These are phyloP conservation scores for Tilletia caries DNA, from an alignment of 1,284 basidiomycete genomes.

Conservation along the genomic window DNA sequence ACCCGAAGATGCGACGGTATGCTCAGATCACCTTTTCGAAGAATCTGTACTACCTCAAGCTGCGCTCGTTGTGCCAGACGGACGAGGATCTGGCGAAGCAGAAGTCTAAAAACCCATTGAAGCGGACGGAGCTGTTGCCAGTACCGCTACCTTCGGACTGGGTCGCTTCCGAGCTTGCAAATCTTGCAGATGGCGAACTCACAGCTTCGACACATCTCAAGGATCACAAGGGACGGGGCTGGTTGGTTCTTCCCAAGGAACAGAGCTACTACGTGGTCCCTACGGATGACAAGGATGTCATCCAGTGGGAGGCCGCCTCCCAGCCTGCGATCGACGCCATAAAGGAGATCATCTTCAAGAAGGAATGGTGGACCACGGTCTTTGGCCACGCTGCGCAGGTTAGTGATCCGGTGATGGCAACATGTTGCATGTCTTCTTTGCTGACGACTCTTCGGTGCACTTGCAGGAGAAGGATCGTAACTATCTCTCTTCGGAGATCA, in stretches of 20 bases:
- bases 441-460: conserved; percentile 7
- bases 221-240: conserved; percentile 80
- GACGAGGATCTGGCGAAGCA: conserved; percentile 73
- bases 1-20: conserved; percentile 71
- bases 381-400: conserved; percentile 32
- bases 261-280: conserved; percentile 68
- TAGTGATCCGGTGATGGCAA: not conserved
- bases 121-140: conserved; percentile 52
- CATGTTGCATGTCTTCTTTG: not conserved
- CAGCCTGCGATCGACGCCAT: conserved; percentile 65
- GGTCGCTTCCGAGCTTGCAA: conserved; percentile 61
- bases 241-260: conserved; percentile 74
- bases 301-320: conserved; percentile 68
- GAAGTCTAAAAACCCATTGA: conserved; percentile 73
- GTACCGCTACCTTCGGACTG: conserved; percentile 56
- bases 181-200: conserved; percentile 54
- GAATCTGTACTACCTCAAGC: conserved; percentile 73
- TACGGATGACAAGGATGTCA: conserved; percentile 59
- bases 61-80: conserved; percentile 71
- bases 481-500: conserved; percentile 51
- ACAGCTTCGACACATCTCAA: conserved; percentile 59
- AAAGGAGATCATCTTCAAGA: conserved; percentile 58
- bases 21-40: conserved; percentile 75
- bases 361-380: conserved; percentile 64
- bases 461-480: conserved; percentile 49